phyloP scores from a whole-genome alignment of 2,329 filamentous ascomycete genomes.

The Ciborinia camelliae region DNA sequence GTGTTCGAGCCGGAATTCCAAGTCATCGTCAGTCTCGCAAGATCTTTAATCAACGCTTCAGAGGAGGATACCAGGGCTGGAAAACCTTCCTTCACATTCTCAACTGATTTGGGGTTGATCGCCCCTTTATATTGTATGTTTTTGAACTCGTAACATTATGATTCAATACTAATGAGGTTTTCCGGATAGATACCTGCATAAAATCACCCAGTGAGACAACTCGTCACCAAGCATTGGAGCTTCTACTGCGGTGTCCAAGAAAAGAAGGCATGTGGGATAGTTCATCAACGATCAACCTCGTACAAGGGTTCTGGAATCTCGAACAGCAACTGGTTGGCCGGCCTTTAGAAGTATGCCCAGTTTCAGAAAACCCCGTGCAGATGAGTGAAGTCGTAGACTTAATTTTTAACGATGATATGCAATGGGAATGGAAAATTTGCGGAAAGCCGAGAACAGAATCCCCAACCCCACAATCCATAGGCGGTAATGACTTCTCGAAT shows the following conservation, averaged over 20 bases:
- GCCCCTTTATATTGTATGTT: conserved; percentile 33
- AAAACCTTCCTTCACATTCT: conserved; percentile 31
- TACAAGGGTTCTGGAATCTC: conserved; percentile 30
- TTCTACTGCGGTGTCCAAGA: conserved; percentile 29
- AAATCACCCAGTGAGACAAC: conserved; percentile 24
- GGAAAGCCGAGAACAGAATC: neutral
- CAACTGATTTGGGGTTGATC: conserved; percentile 33
- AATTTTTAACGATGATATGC: conserved; percentile 15
- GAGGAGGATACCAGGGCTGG: conserved; percentile 31
- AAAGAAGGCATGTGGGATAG: conserved; percentile 38
- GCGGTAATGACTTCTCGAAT: neutral
- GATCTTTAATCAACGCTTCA: conserved; percentile 30
- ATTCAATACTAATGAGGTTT: neutral
- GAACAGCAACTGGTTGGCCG: conserved; percentile 19
- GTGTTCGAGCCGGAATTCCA: conserved; percentile 24
- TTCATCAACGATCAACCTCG: conserved; percentile 22
- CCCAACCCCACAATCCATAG: neutral
- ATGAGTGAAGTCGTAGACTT: conserved; percentile 18
- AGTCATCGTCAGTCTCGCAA: conserved; percentile 28
- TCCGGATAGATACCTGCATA: conserved; percentile 16
- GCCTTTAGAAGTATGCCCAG: neutral
- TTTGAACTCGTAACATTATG: neutral
- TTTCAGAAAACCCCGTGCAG: neutral
- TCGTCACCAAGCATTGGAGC: conserved; percentile 27
- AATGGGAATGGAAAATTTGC: conserved; percentile 19